Base-by-base conservation (phyloP, 305 asterid genomes). In the Solanum hybrid region DNA sequence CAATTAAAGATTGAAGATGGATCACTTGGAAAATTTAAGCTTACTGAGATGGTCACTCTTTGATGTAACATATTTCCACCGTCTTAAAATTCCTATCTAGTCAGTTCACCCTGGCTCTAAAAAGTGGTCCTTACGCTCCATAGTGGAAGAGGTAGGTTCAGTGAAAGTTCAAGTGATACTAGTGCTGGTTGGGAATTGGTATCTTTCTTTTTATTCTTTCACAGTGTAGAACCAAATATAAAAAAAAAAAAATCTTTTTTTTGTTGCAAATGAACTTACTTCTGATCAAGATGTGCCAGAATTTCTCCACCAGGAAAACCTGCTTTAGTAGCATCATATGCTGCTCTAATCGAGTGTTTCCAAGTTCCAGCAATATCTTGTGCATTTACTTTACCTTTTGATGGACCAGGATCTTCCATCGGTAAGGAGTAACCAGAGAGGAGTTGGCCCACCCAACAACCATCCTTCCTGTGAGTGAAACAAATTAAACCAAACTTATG, bases 241-340 rank as follows among this genome's bases (percentile, higher is more conserved):
- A 41, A 24, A 70, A 24, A 70, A 68, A 2, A 15, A 1, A 1
- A 13, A 13, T 10, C 14, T 37, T 12, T 79, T 75, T 15, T 22
- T 22, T 79, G 24, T 34, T 11, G 33, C 75, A 83, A 83, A 45
- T 45, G 29, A 45, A 89, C 95, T 93, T 93, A 97, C 99, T 96
- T 97, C 39, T 97, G 99, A 95, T 97, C 99, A 91, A 97, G 98
- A 92, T 97, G 99, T 3, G 97, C 99, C 83, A 97, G 34, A 61
- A 97, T 92, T 91, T 95, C 97, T 32, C 99, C 99, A 12, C 95
- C 98, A 0, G 99, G 99, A 91, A 96, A 97, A 91, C 98, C 98
- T 78, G 93, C 93, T 90, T 90, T 89, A 4, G 99, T 97, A 79
- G 98, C 96, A 34, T 96, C 96, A 37, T 91, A 96, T 37, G 99